phyloP scores from a whole-genome alignment of 345 rosid genomes.

The Noccaea bulbosa region DNA sequence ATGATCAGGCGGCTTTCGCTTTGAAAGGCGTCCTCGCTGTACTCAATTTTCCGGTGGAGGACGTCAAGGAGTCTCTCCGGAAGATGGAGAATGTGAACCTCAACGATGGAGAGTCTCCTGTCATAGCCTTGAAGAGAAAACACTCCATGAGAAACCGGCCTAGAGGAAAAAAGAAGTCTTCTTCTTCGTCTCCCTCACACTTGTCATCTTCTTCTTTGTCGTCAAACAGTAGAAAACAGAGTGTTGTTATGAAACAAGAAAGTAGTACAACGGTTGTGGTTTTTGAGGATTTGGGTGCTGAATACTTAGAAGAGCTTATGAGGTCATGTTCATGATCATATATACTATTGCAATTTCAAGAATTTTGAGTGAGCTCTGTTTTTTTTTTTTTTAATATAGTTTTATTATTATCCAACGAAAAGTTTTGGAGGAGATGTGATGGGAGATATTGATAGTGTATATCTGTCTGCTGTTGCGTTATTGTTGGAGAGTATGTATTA shows the following conservation, averaged over 20 bases:
- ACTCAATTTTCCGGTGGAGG: conserved; percentile 60
- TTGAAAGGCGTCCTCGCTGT: conserved; percentile 58
- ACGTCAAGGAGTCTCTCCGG: conserved; percentile 54
- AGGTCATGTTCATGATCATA: conserved; percentile 49
- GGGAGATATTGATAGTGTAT: conserved; percentile 34
- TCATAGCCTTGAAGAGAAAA: conserved; percentile 58
- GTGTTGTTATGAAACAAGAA: conserved; percentile 34
- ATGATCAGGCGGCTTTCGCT: conserved; percentile 76
- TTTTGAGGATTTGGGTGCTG: conserved; percentile 71
- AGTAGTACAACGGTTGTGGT: conserved; percentile 48
- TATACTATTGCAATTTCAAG: conserved; percentile 1
- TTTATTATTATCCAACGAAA: conserved; percentile 12
- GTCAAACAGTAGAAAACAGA: conserved; percentile 33
- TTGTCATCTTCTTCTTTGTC: conserved; percentile 17
- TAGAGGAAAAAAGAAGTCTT: conserved; percentile 46
- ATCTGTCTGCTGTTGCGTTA: conserved; percentile 18
- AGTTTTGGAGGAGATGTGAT: conserved; percentile 26
- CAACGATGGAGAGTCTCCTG: conserved; percentile 66
- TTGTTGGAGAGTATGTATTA: conserved; percentile 22
- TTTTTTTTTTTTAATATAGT: conserved; percentile 6
- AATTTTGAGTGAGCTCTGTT: conserved; percentile 32
- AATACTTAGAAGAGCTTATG: conserved; percentile 70
- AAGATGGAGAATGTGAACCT: conserved; percentile 50
- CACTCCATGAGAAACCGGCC: conserved; percentile 57
- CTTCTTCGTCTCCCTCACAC: conserved; percentile 13